phyloP scores from a whole-genome alignment of 2,329 filamentous ascomycete genomes.

The Sporothrix mexicana region DNA sequence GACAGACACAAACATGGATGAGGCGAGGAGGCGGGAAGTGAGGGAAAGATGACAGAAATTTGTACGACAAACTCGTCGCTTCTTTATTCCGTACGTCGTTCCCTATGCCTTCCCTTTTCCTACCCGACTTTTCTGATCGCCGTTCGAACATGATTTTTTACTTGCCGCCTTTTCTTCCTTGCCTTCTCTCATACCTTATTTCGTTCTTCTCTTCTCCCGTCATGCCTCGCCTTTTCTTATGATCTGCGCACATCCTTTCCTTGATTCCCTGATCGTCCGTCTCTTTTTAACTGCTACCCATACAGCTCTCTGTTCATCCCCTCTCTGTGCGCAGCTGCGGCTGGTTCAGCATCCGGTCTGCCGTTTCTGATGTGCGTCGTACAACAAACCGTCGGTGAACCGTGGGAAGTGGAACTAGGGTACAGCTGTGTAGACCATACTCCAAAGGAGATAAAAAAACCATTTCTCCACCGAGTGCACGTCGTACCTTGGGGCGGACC shows the following conservation, averaged over 20 bases:
- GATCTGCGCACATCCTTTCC: constrained; percentile 12
- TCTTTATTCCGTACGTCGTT: neutral
- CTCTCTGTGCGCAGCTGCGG: neutral
- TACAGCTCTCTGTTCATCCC: neutral
- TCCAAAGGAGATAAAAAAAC: neutral
- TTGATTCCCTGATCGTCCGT: constrained; percentile 24
- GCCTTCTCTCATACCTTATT: neutral
- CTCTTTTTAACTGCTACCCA: neutral
- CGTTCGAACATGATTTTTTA: constrained; percentile 7
- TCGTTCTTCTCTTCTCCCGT: neutral
- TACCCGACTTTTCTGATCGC: constrained; percentile 3
- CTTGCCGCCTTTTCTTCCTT: neutral
- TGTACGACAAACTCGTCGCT: neutral
- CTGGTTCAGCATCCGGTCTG: constrained; percentile 24
- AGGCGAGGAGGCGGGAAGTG: neutral
- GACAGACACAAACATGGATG: constrained; percentile 7
- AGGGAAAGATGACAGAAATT: neutral
- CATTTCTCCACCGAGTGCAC: no score
- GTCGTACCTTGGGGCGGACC: neutral
- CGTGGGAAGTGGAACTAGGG: neutral
- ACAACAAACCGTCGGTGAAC: neutral
- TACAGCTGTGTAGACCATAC: neutral
- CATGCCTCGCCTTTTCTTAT: neutral
- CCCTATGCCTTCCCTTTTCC: neutral
- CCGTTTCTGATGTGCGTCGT: neutral